Evolutionary conservation across 306 rosid genomes (phyloP).

Genomic region (Fragaria vesca): DNA sequence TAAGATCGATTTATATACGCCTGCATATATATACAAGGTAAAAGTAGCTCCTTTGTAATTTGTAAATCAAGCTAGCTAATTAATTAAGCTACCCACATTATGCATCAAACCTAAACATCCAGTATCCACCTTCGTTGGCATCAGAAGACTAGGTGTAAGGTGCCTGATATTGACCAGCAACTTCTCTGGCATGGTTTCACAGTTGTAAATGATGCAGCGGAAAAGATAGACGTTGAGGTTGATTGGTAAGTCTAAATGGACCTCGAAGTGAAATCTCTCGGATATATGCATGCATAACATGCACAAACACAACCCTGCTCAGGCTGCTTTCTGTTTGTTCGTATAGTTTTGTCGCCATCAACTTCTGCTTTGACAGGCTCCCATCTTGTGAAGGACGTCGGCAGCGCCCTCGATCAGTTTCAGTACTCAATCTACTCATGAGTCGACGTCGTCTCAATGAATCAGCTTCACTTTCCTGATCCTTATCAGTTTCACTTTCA

Average conservation of each 20-base stretch:
- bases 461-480: slow-evolving; percentile 41
- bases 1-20: no score
- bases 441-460: slow-evolving; percentile 27
- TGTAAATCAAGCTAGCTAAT: no score
- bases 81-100: no score
- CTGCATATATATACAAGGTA: no score
- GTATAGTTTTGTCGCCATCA: slow-evolving; percentile 21
- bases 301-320: slow-evolving; percentile 50
- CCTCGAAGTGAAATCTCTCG: slow-evolving; percentile 56
- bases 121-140: slow-evolving; percentile 71
- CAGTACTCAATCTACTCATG: slow-evolving; percentile 7
- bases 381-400: slow-evolving; percentile 16
- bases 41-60: no score
- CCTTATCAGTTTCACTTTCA: slow-evolving; percentile 40
- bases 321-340: slow-evolving; percentile 20
- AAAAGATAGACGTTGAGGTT: slow-evolving; percentile 37
- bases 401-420: not conserved
- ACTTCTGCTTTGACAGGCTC: slow-evolving; percentile 20
- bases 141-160: slow-evolving; percentile 48
- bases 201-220: not conserved
- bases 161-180: not conserved
- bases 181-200: not conserved
- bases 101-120: slow-evolving; percentile 32
- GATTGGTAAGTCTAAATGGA: slow-evolving; percentile 56
- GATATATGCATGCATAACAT: slow-evolving; percentile 24